phyloP scores from a whole-genome alignment of 2,329 filamentous ascomycete genomes.

The Alternaria arbusti region DNA sequence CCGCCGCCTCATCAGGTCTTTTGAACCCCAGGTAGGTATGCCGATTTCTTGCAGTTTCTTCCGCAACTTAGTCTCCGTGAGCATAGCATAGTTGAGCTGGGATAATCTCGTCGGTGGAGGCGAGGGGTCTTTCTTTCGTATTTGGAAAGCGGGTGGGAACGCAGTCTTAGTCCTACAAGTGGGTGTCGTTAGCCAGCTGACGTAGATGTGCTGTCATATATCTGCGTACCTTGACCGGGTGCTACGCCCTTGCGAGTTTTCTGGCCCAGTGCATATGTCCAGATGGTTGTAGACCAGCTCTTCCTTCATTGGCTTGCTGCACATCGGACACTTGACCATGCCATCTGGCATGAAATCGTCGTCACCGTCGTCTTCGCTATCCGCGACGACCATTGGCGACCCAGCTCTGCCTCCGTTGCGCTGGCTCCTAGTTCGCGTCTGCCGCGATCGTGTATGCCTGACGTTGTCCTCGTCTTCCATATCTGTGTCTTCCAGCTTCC shows the following conservation, averaged over 20 bases:
- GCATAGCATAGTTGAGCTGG: slow-evolving; percentile 81
- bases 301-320: slow-evolving; percentile 78
- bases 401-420: slow-evolving; percentile 35
- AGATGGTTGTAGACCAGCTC: slow-evolving; percentile 80
- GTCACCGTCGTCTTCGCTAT: slow-evolving; percentile 50
- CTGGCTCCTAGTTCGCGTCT: slow-evolving; percentile 49
- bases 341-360: slow-evolving; percentile 66
- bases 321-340: slow-evolving; percentile 84
- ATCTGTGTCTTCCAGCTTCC: slow-evolving; percentile 59
- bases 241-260: slow-evolving; percentile 33
- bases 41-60: slow-evolving; percentile 85
- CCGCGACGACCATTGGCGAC: slow-evolving; percentile 45
- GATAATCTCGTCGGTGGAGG: slow-evolving; percentile 60
- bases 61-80: slow-evolving; percentile 78
- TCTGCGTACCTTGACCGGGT: slow-evolving; percentile 40
- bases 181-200: slow-evolving; percentile 10
- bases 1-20: slow-evolving; percentile 74
- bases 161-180: slow-evolving; percentile 26
- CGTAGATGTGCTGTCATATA: not conserved
- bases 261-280: slow-evolving; percentile 65
- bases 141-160: slow-evolving; percentile 30
- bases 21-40: slow-evolving; percentile 72
- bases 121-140: slow-evolving; percentile 49
- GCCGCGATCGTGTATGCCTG: slow-evolving; percentile 41
- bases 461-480: slow-evolving; percentile 51